phyloP scores from a whole-genome alignment of 352 stramenopile genomes.

The Saprolegnia diclina region DNA sequence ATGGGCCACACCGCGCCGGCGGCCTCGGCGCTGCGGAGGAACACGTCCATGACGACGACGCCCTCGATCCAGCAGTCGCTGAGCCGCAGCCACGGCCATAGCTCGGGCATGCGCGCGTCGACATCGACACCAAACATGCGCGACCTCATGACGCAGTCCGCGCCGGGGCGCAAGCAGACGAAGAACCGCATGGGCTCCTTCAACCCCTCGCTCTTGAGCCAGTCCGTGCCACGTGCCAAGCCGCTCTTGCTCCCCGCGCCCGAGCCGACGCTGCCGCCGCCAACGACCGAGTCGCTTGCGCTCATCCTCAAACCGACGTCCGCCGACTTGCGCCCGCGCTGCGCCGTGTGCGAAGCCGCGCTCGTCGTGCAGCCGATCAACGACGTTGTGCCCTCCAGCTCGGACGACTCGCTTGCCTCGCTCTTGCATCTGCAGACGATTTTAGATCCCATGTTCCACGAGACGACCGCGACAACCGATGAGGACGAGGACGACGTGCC shows the following conservation, averaged over 20 bases:
- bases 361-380: not conserved
- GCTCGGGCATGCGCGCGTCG: constrained; percentile 8
- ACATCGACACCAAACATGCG: constrained; percentile 5
- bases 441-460: not conserved
- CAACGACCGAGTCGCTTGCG: not conserved
- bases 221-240: not conserved
- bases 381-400: not conserved
- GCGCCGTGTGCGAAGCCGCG: constrained; percentile 10
- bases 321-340: not conserved
- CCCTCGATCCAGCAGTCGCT: not conserved
- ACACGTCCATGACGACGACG: constrained; percentile 8
- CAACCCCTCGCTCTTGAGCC: not conserved
- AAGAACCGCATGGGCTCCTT: not conserved
- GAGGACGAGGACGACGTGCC: not conserved
- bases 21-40: constrained; percentile 1
- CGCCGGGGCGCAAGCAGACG: constrained; percentile 9
- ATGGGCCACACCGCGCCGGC: not conserved
- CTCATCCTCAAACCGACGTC: not conserved
- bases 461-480: not conserved
- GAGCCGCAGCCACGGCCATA: constrained; percentile 15
- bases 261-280: not conserved
- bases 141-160: constrained; percentile 15
- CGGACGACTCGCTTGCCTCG: not conserved
- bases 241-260: not conserved
- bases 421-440: constrained; percentile 21